phyloP scores from a whole-genome alignment of 805 yeast species.

The Saccharomycopsis babjevae region DNA sequence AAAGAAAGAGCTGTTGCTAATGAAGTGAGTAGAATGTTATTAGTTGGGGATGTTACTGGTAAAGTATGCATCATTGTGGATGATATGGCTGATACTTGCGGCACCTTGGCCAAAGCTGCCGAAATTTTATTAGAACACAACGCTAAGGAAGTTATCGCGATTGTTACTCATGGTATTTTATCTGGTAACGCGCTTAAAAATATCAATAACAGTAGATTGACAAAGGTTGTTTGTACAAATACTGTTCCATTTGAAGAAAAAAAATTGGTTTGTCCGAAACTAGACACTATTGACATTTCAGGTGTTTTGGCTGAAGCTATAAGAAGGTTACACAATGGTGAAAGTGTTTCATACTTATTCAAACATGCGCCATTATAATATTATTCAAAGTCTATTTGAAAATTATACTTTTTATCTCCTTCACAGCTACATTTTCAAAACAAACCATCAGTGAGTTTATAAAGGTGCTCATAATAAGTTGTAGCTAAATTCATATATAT shows the following conservation, averaged over 20 bases:
- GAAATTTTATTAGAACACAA: conserved; percentile 72
- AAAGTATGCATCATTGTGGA: conserved; percentile 82
- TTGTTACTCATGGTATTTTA: conserved; percentile 92
- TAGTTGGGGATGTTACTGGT: conserved; percentile 86
- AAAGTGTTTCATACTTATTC: conserved; percentile 81
- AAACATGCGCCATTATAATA: conserved; percentile 43
- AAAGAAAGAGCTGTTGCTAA: conserved; percentile 93
- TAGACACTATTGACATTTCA: conserved; percentile 76
- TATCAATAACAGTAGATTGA: conserved; percentile 55
- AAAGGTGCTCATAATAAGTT: too few relatives aligned
- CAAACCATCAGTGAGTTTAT: too few relatives aligned
- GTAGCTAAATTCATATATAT: too few relatives aligned
- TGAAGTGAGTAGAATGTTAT: conserved; percentile 89
- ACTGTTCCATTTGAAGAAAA: conserved; percentile 76
- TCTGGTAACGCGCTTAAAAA: conserved; percentile 74
- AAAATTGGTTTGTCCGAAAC: conserved; percentile 47
- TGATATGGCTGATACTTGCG: conserved; percentile 99
- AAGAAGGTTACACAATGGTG: conserved; percentile 92
- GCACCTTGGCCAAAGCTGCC: conserved; percentile 91
- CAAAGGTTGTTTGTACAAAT: conserved; percentile 80
- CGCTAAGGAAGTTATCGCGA: conserved; percentile 80
- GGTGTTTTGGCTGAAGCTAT: conserved; percentile 89
- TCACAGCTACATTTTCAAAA: neutral
- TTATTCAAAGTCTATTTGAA: neutral
- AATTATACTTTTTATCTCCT: neutral